phyloP scores from a whole-genome alignment of 1,139 yeast species.

The Candida frijolesensis region DNA sequence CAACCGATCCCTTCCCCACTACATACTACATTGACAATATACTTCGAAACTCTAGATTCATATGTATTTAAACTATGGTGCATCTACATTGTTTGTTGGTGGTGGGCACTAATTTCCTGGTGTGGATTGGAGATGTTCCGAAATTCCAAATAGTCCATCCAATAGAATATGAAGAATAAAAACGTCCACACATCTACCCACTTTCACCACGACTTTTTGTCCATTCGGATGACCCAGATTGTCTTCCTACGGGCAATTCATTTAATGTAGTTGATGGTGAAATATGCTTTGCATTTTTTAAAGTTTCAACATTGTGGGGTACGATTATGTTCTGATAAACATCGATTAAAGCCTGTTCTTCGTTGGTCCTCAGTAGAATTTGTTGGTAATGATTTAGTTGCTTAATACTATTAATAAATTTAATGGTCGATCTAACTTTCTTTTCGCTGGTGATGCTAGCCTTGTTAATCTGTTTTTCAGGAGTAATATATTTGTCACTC shows the following conservation, averaged over 20 bases:
- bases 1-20: constrained; percentile 25
- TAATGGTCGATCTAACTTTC: constrained; percentile 39
- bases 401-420: constrained; percentile 36
- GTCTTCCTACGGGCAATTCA: constrained; percentile 51
- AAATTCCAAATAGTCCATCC: constrained; percentile 52
- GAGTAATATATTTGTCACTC: constrained; percentile 65
- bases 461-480: constrained; percentile 54
- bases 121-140: constrained; percentile 74
- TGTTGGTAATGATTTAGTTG: constrained; percentile 29
- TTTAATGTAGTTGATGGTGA: constrained; percentile 15
- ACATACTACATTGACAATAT: constrained; percentile 17
- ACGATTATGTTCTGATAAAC: constrained; percentile 32
- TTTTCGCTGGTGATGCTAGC: constrained; percentile 40
- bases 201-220: constrained; percentile 73
- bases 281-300: constrained; percentile 11
- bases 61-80: constrained; percentile 56
- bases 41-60: constrained; percentile 36
- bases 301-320: constrained; percentile 23
- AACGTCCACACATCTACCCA: constrained; percentile 35
- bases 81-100: constrained; percentile 65
- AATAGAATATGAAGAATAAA: constrained; percentile 25
- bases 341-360: constrained; percentile 16
- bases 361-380: constrained; percentile 1
- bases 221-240: constrained; percentile 81
- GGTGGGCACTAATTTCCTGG: constrained; percentile 80